Conservation (phyloP, 179 eudicot species). For the Silene coronaria region DNA sequence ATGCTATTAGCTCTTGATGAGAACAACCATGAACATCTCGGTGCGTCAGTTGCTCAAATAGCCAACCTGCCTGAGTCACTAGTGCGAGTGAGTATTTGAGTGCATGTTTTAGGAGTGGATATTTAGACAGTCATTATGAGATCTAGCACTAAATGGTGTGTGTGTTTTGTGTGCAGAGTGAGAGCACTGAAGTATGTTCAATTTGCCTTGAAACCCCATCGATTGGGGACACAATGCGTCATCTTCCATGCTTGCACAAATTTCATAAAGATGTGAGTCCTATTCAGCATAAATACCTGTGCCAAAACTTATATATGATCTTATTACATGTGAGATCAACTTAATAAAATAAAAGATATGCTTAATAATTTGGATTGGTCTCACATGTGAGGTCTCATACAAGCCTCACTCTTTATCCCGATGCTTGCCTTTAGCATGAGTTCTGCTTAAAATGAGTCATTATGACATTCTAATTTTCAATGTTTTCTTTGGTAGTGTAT, state of each 20-base stretch:
- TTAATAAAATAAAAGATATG: background rate
- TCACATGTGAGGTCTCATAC: background rate
- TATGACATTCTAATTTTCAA: slow-evolving; percentile 11
- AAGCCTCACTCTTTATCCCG: background rate
- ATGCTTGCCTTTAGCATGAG: background rate
- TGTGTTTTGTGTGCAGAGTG: slow-evolving; percentile 42
- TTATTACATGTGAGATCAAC: background rate
- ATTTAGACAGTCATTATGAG: background rate
- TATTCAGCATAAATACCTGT: background rate
- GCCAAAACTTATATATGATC: background rate
- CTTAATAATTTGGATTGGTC: background rate
- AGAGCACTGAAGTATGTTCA: slow-evolving; percentile 57
- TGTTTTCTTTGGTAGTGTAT: slow-evolving; percentile 58
- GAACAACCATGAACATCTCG: slow-evolving; percentile 70
- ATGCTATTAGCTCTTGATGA: slow-evolving; percentile 92
- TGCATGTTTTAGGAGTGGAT: slow-evolving; percentile 7
- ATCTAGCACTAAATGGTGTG: slow-evolving; percentile 6
- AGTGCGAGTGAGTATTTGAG: slow-evolving; percentile 49
- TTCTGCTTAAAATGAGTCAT: background rate
- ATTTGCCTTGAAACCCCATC: slow-evolving; percentile 83
- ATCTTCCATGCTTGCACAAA: slow-evolving; percentile 94
- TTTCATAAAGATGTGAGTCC: slow-evolving; percentile 91
- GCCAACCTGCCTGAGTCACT: slow-evolving; percentile 64
- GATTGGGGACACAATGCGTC: slow-evolving; percentile 78
- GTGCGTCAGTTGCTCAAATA: slow-evolving; percentile 60